Evolutionary conservation across 192 early-diverging fungal genomes (phyloP).

Genomic region (Coemansia sp.): DNA sequence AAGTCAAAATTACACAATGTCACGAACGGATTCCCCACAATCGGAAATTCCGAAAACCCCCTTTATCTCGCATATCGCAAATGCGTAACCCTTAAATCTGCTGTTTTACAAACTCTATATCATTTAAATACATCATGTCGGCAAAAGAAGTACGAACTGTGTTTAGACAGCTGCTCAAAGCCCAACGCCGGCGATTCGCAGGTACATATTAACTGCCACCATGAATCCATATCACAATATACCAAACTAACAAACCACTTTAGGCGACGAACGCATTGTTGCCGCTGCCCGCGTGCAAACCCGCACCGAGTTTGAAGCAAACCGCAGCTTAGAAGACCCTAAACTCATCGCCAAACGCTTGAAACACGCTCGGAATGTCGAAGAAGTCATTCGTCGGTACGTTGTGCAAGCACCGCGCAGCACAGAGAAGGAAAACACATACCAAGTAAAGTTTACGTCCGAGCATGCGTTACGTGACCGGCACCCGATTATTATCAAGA

Average conservation of each 20-base stretch:
- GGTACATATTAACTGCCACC: slow-evolving; percentile 6
- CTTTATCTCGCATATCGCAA: neutral
- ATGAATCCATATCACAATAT: neutral
- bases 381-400: slow-evolving; percentile 42
- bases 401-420: slow-evolving; percentile 47
- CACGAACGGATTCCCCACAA: neutral
- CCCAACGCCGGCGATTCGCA: slow-evolving; percentile 35
- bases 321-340: slow-evolving; percentile 23
- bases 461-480: slow-evolving; percentile 48
- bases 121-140: slow-evolving; percentile 15
- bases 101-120: neutral
- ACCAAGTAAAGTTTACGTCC: slow-evolving; percentile 35
- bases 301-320: slow-evolving; percentile 39
- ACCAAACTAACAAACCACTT: neutral
- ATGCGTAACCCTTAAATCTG: neutral
- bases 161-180: slow-evolving; percentile 39
- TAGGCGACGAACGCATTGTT: slow-evolving; percentile 21
- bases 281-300: slow-evolving; percentile 39
- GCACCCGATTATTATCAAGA: slow-evolving; percentile 47
- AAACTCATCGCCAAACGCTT: slow-evolving; percentile 42
- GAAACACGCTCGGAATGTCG: slow-evolving; percentile 44
- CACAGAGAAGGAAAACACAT: slow-evolving; percentile 32
- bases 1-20: neutral
- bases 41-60: neutral
- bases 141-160: slow-evolving; percentile 30